A percentile compares a stretch with the other conserved stretches of the same genome.
phyloP scores from a whole-genome alignment of 306 rosid genomes.

The Acacia acuminata region DNA sequence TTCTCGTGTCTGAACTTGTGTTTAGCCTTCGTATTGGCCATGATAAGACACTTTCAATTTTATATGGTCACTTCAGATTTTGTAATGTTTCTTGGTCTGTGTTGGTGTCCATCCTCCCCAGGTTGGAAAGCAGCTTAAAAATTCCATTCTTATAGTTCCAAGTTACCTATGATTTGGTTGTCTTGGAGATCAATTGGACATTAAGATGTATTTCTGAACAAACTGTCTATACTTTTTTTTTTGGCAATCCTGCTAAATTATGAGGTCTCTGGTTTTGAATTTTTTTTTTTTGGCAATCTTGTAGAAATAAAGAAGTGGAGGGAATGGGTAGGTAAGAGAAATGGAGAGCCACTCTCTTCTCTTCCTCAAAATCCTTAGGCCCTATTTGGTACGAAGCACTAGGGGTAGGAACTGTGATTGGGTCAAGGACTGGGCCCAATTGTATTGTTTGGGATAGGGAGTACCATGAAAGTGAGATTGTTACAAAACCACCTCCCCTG shows the following conservation, averaged over 20 bases:
- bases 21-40: not conserved
- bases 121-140: not conserved
- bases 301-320: too few relatives aligned
- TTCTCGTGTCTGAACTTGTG: not conserved
- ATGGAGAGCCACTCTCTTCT: too few relatives aligned
- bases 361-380: too few relatives aligned
- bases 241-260: conserved; percentile 17
- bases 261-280: conserved; percentile 33
- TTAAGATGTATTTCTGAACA: conserved; percentile 11
- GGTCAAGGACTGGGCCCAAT: too few relatives aligned
- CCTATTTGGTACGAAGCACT: too few relatives aligned
- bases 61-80: not conserved
- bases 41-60: not conserved
- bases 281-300: conserved; percentile 19
- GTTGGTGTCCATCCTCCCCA: not conserved
- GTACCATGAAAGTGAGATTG: too few relatives aligned
- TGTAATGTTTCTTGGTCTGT: not conserved
- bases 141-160: not conserved
- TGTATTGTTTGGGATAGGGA: too few relatives aligned
- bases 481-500: too few relatives aligned
- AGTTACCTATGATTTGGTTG: conserved; percentile 7
- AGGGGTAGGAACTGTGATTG: too few relatives aligned
- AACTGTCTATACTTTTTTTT: conserved; percentile 15
- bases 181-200: conserved; percentile 11
- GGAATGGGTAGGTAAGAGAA: too few relatives aligned